A percentile compares a stretch with the other conserved stretches of the same genome.
These are phyloP conservation scores for Populus alba DNA, from an alignment of 345 rosid species.

Conservation along the genomic window DNA sequence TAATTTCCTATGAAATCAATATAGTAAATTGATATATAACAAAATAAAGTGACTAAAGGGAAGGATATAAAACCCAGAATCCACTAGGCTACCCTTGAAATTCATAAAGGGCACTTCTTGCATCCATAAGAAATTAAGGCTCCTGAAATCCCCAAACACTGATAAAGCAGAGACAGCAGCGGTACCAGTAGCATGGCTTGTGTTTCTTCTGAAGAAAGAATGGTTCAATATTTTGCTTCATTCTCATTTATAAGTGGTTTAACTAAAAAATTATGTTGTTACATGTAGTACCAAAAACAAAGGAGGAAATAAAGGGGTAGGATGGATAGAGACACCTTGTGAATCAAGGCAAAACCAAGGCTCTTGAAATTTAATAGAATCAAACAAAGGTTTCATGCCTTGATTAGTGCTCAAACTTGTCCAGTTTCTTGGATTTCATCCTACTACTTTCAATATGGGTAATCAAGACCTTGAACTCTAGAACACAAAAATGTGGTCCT, in stretches of 20 bases:
- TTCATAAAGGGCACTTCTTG: too few relatives aligned
- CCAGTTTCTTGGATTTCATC: not conserved
- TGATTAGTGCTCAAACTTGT: not conserved
- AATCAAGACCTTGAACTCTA: not conserved
- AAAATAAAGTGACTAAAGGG: not conserved
- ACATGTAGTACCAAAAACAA: not conserved
- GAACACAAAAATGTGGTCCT: not conserved
- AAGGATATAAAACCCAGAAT: not conserved
- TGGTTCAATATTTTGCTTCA: not conserved
- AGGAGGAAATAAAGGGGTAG: not conserved
- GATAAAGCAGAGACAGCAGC: not conserved
- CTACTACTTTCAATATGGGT: not conserved
- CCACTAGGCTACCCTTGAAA: not conserved
- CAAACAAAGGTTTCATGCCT: not conserved
- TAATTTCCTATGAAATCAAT: not conserved
- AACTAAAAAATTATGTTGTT: too few relatives aligned
- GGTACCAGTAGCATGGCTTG: not conserved
- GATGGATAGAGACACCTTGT: too few relatives aligned
- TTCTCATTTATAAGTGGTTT: too few relatives aligned
- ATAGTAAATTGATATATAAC: not conserved
- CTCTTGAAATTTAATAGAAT: too few relatives aligned
- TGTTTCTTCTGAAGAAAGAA: too few relatives aligned
- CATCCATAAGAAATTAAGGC: not conserved
- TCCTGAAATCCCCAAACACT: not conserved
- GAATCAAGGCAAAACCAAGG: not conserved